Conservation (phyloP, 805 yeast species). For the Pichia phayaonensis region DNA sequence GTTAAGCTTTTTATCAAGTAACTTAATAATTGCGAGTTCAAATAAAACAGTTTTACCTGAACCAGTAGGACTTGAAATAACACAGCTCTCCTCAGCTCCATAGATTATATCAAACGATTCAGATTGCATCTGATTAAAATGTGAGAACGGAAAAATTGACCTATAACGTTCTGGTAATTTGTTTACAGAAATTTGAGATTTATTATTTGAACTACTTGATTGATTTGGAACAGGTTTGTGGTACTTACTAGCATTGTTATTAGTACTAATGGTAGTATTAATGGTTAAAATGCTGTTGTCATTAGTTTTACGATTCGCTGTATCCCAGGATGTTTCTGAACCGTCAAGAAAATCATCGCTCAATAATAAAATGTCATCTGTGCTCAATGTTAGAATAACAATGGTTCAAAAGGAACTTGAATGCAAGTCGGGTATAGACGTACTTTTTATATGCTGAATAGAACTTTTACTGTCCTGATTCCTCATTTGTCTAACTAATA, state of each 20-base stretch:
- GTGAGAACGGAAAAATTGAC: slow-evolving; percentile 22
- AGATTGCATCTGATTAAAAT: slow-evolving; percentile 78
- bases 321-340: neutral
- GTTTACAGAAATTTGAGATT: neutral
- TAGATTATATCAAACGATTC: slow-evolving; percentile 86
- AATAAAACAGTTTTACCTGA: slow-evolving; percentile 97
- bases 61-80: slow-evolving; percentile 95
- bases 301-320: neutral
- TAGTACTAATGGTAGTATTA: neutral
- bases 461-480: neutral
- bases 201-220: too few relatives aligned
- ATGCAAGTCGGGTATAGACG: neutral
- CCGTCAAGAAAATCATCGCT: neutral
- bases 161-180: slow-evolving; percentile 33
- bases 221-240: neutral
- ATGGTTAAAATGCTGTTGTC: too few relatives aligned
- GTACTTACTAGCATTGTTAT: neutral
- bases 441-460: neutral
- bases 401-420: neutral
- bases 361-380: neutral
- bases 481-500: neutral
- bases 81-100: slow-evolving; percentile 83
- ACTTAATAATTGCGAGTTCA: slow-evolving; percentile 52
- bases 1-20: neutral
- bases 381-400: neutral